Percentiles rank a stretch among this genome's conserved stretches.
Conservation (phyloP, 768 basidiomycete species). For the Russula earlei region DNA sequence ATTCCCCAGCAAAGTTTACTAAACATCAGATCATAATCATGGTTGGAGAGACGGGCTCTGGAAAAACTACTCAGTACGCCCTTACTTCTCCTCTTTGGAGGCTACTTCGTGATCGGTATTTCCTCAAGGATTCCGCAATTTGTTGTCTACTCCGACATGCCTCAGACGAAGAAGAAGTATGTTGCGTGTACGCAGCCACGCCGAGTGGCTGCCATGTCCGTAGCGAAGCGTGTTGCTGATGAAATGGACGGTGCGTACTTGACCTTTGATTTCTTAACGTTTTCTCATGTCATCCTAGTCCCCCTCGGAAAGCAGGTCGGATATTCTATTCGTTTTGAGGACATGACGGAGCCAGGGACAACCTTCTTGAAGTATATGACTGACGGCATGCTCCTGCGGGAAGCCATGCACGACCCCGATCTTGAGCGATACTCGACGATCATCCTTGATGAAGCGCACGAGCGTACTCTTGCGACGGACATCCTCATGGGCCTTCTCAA, state of each 20-base stretch:
- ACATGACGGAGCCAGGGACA: constrained; percentile 81
- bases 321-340: constrained; percentile 97
- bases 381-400: constrained; percentile 97
- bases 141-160: constrained; percentile 86
- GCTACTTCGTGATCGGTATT: not conserved
- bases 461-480: constrained; percentile 94
- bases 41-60: constrained; percentile 92
- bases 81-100: not conserved
- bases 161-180: constrained; percentile 81
- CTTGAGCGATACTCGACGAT: constrained; percentile 91
- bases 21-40: constrained; percentile 81
- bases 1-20: constrained; percentile 42
- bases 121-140: constrained; percentile 87
- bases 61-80: constrained; percentile 91
- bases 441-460: constrained; percentile 98
- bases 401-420: constrained; percentile 94
- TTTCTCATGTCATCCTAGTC: constrained; percentile 38
- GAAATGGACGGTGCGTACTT: constrained; percentile 86
- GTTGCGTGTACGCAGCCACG: constrained; percentile 96
- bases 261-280: constrained; percentile 5
- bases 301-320: constrained; percentile 91
- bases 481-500: constrained; percentile 98
- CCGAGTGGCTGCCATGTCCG: constrained; percentile 95
- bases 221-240: constrained; percentile 96
- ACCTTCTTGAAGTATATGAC: constrained; percentile 99